These are phyloP conservation scores for Yarrowia hollandica DNA, from an alignment of 805 yeast species.

Conservation along the genomic window DNA sequence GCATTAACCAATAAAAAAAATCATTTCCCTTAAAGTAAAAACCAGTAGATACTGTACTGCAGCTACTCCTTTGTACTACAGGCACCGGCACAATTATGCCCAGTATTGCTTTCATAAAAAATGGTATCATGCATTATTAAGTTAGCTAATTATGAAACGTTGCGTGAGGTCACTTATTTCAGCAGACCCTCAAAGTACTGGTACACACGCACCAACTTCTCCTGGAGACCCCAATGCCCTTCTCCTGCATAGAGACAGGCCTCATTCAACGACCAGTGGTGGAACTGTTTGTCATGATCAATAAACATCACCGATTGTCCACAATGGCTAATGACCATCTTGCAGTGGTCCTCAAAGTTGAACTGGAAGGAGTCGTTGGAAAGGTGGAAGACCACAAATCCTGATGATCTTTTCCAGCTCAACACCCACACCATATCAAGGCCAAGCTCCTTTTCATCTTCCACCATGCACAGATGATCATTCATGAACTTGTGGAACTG, in stretches of 20 bases:
- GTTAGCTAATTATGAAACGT: constrained; percentile 25
- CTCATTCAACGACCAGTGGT: constrained; percentile 32
- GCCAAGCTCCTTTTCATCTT: constrained; percentile 17
- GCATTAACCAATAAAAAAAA: too few relatives aligned
- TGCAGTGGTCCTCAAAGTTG: constrained; percentile 93
- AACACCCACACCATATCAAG: constrained; percentile 57
- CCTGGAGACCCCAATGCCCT: constrained; percentile 20
- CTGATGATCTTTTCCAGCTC: constrained; percentile 75
- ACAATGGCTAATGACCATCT: constrained; percentile 71
- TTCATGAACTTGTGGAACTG: constrained; percentile 92
- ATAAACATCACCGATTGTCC: constrained; percentile 80
- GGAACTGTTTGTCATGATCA: constrained; percentile 40
- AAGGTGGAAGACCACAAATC: constrained; percentile 86
- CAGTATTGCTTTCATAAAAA: background rate
- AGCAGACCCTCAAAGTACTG: constrained; percentile 18
- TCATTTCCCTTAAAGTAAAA: too few relatives aligned
- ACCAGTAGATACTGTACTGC: too few relatives aligned
- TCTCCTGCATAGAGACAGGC: constrained; percentile 10
- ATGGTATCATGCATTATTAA: constrained; percentile 28
- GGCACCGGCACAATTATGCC: too few relatives aligned
- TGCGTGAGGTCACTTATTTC: constrained; percentile 4
- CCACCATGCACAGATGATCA: constrained; percentile 69
- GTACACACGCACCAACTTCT: constrained; percentile 26
- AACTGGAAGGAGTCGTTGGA: constrained; percentile 92
- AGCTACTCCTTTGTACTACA: too few relatives aligned